Percentiles rank a stretch among this genome's conserved stretches.
phyloP scores from a whole-genome alignment of 2,329 filamentous ascomycete genomes.

The Cryphonectria carpinicola region DNA sequence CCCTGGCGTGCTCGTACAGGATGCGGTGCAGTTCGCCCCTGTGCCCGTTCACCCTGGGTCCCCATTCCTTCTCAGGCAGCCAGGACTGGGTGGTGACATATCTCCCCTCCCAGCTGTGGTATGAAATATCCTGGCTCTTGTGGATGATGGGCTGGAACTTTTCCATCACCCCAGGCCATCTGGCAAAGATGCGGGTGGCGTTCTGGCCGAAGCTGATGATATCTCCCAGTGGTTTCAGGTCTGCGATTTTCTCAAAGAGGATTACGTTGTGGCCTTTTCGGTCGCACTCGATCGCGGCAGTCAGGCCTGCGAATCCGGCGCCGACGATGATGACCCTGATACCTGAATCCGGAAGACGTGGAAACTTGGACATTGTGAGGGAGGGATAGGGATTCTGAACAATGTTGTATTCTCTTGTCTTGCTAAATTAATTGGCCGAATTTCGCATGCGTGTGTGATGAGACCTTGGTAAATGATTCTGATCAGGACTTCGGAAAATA shows the following conservation, averaged over 20 bases:
- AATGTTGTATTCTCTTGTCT: too few relatives aligned
- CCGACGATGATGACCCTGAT: slow-evolving; percentile 52
- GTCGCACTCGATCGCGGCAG: slow-evolving; percentile 60
- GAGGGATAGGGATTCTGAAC: neutral
- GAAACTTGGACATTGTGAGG: slow-evolving; percentile 3
- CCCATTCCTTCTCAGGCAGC: slow-evolving; percentile 38
- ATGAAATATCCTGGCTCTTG: slow-evolving; percentile 43
- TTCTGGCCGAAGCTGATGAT: slow-evolving; percentile 62
- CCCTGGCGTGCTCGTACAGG: slow-evolving; percentile 52
- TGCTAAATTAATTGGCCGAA: too few relatives aligned
- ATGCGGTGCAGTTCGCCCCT: slow-evolving; percentile 56
- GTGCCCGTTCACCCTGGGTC: slow-evolving; percentile 57
- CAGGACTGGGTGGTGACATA: slow-evolving; percentile 51
- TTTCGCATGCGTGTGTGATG: too few relatives aligned
- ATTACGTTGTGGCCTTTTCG: slow-evolving; percentile 55
- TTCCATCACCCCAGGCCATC: slow-evolving; percentile 56
- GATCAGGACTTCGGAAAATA: neutral
- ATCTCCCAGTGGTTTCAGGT: slow-evolving; percentile 50
- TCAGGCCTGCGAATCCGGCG: slow-evolving; percentile 59
- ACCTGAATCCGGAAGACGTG: slow-evolving; percentile 34
- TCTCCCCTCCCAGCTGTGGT: slow-evolving; percentile 49
- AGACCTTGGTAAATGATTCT: neutral
- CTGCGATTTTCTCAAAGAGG: slow-evolving; percentile 51
- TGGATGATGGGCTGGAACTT: slow-evolving; percentile 55
- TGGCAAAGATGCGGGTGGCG: slow-evolving; percentile 57